A percentile compares a stretch with the other conserved stretches of the same genome.
Evolutionary conservation across 768 basidiomycete species (phyloP).

Genomic region (Termitomyces sp.): DNA sequence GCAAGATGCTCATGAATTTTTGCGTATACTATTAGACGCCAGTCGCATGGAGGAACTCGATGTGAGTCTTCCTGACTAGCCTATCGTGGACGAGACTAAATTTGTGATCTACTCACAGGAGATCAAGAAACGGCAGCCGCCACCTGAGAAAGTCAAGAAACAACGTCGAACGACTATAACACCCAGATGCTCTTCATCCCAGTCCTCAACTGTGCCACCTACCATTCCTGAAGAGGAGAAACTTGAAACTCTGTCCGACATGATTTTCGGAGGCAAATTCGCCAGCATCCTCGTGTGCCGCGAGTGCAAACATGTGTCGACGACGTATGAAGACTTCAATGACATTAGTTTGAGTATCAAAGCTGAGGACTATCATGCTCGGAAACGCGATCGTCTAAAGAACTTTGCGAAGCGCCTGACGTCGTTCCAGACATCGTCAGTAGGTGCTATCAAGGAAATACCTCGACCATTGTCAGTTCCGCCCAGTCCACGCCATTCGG

Average conservation of each 20-base stretch:
- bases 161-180: conserved; percentile 37
- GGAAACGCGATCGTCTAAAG: conserved; percentile 77
- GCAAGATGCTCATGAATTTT: conserved; percentile 94
- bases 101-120: conserved; percentile 40
- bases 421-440: conserved; percentile 28
- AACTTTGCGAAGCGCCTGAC: conserved; percentile 67
- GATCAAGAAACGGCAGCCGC: conserved; percentile 71
- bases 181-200: conserved; percentile 15
- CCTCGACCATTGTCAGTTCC: conserved; percentile 63
- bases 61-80: conserved; percentile 37
- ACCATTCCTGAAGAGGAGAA: conserved; percentile 40
- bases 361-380: conserved; percentile 72
- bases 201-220: conserved; percentile 12
- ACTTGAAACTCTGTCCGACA: conserved; percentile 76
- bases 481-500: conserved; percentile 30
- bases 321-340: conserved; percentile 91
- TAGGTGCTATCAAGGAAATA: conserved; percentile 23
- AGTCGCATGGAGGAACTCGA: conserved; percentile 96
- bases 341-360: conserved; percentile 91
- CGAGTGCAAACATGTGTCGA: conserved; percentile 89
- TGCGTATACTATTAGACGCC: conserved; percentile 85
- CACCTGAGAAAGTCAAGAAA: conserved; percentile 32
- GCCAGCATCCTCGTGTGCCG: conserved; percentile 93
- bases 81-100: not conserved
- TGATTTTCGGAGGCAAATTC: conserved; percentile 86